Evolutionary conservation across 2,329 filamentous ascomycete genomes (phyloP), one percentile per base, ranked within the genome.

Genomic region (Fusarium oligoseptatum): DNA sequence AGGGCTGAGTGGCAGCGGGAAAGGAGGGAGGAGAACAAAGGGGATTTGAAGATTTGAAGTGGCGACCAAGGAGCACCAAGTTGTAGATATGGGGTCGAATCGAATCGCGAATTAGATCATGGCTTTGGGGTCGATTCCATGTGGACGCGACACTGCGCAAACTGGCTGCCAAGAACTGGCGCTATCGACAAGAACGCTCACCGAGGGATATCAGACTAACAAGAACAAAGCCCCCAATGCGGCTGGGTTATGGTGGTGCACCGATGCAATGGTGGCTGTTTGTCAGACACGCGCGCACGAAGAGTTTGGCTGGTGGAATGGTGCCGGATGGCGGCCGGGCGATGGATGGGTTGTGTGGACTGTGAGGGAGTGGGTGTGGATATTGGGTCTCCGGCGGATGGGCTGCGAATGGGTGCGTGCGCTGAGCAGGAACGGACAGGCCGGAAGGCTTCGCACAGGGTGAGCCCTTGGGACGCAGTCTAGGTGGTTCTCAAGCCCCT

Each of bases 141-240:
- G 76, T 67, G 71, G 75, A 70, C 70, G 73, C 73, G 71, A 73
- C 56, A 58, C 70, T 72, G 72, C 70, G 73, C 74, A 74, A 72
- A 70, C 73, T 69, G 70, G 69, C 67, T 72, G 67, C 69, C 64
- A 66, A 69, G 66, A 66, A 55, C 43, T 65, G 56, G 70, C 73
- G 75, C 78, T 78, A 78, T 73, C 29, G 72, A 81, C 79, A 58
- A 80, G 78, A 81, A 81, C 70, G 77, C 68, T 81, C 80, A 81
- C 80, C 80, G 80, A 81, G 76, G 72, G 66, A 66, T 41, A 67
- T n/a, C 60, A 73, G 60, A 60, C 77, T 77, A 79, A 67, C 67
- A 65, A 41, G 60, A 64, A 71, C 62, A 36, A 61, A 64, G 45
- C 60, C 74, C 48, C 68, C 66, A 70, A 76, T 72, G 67, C 66